Conservation (phyloP, 768 basidiomycete genomes). For the Mycena rebaudengoi region DNA sequence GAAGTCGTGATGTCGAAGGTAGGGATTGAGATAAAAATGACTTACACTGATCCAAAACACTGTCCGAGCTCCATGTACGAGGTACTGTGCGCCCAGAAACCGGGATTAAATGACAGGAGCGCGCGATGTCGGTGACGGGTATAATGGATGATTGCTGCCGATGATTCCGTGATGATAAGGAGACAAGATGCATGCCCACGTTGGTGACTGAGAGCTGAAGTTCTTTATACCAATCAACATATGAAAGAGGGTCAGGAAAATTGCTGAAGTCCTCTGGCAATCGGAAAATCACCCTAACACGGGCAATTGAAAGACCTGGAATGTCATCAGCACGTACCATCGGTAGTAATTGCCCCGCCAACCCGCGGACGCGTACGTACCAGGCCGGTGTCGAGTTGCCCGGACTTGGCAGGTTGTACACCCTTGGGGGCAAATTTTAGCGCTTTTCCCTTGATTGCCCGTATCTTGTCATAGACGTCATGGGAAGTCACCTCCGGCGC, state of each 20-base stretch:
- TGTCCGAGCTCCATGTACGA: constrained; percentile 21
- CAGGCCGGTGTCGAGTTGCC: constrained; percentile 33
- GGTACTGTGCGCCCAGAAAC: constrained; percentile 32
- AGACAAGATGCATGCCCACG: constrained; percentile 30
- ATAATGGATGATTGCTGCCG: constrained; percentile 30
- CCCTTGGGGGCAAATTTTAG: constrained; percentile 13
- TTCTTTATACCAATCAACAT: constrained; percentile 37
- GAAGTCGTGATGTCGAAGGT: constrained; percentile 39
- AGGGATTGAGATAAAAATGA: constrained; percentile 41
- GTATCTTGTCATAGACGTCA: constrained; percentile 19
- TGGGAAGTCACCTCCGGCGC: constrained; percentile 18
- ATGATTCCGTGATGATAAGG: constrained; percentile 21
- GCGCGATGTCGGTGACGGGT: constrained; percentile 30
- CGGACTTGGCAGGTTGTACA: constrained; percentile 24
- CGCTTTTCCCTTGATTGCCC: constrained; percentile 13
- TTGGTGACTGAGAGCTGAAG: constrained; percentile 19
- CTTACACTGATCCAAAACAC: constrained; percentile 29
- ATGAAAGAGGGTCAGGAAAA: constrained; percentile 29
- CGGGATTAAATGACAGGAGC: constrained; percentile 41
- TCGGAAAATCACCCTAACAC: constrained; percentile 35
- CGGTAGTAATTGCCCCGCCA: constrained; percentile 5
- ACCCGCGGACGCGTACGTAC: constrained; percentile 1
- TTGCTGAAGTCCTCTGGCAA: constrained; percentile 24
- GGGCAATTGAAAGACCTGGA: constrained; percentile 33
- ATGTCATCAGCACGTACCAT: constrained; percentile 11